Evolutionary conservation across 345 rosid genomes (phyloP).

Genomic region (Aurinia saxatilis): DNA sequence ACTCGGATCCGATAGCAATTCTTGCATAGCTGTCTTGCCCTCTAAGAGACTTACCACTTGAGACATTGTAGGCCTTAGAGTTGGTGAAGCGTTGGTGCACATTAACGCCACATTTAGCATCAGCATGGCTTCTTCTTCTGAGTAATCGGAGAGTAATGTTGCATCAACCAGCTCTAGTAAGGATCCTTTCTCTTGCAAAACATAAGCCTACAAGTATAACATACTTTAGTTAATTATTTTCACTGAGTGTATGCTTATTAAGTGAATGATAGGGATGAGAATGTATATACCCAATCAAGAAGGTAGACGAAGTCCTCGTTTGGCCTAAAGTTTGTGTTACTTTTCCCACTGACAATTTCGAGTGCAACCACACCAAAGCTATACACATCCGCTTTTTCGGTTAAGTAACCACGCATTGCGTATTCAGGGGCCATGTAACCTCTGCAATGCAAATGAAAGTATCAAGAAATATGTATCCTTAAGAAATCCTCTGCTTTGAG

Average conservation of each 20-base stretch:
- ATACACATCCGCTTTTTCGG: constrained; percentile 43
- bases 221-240: not conserved
- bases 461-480: not conserved
- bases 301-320: constrained; percentile 69
- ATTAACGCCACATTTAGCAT: constrained; percentile 73
- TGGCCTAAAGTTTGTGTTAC: constrained; percentile 73
- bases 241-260: not conserved
- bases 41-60: constrained; percentile 83
- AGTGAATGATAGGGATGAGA: not conserved
- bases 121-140: constrained; percentile 60
- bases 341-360: constrained; percentile 51
- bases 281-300: constrained; percentile 62
- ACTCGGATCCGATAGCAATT: constrained; percentile 65
- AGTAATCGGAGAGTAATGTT: constrained; percentile 42
- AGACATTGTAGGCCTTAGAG: constrained; percentile 83
- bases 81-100: constrained; percentile 78
- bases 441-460: constrained; percentile 1
- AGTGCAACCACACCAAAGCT: constrained; percentile 35
- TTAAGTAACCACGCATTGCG: constrained; percentile 81
- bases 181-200: constrained; percentile 62
- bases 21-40: constrained; percentile 63
- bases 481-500: not conserved
- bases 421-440: constrained; percentile 67
- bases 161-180: constrained; percentile 65
- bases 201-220: constrained; percentile 46